Evolutionary conservation across 2,329 filamentous ascomycete species (phyloP).

Genomic region (Fusarium kyushuense): DNA sequence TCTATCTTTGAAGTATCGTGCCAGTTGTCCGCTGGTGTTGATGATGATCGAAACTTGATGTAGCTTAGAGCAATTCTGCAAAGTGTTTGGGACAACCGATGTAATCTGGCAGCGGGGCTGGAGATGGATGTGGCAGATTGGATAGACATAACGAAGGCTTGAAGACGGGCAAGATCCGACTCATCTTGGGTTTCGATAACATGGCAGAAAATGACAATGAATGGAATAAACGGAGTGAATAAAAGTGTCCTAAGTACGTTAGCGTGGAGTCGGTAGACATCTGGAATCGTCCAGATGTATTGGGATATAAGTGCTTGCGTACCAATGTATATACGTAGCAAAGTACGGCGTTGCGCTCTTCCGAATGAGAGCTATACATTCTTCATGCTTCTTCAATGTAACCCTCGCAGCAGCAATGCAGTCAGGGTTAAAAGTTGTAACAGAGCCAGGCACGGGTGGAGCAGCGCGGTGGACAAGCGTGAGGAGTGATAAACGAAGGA

Average conservation of each 20-base stretch:
- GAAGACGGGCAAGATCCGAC: background rate
- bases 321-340: background rate
- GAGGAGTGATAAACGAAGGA: background rate
- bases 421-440: background rate
- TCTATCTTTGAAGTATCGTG: background rate
- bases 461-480: background rate
- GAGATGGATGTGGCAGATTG: background rate
- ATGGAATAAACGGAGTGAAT: background rate
- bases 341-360: background rate
- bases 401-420: background rate
- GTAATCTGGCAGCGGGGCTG: background rate
- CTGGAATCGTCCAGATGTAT: background rate
- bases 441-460: background rate
- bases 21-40: fast-evolving
- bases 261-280: background rate
- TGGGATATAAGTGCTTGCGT: background rate
- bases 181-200: background rate
- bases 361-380: background rate
- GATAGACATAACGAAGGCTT: background rate
- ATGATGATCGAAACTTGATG: background rate
- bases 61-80: background rate
- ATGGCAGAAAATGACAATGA: background rate
- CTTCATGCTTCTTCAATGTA: background rate
- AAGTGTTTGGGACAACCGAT: background rate
- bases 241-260: background rate